A percentile compares a stretch with the other conserved stretches of the same genome.
Evolutionary conservation across 805 yeast species (phyloP).

Genomic region (Torulaspora franciscae): DNA sequence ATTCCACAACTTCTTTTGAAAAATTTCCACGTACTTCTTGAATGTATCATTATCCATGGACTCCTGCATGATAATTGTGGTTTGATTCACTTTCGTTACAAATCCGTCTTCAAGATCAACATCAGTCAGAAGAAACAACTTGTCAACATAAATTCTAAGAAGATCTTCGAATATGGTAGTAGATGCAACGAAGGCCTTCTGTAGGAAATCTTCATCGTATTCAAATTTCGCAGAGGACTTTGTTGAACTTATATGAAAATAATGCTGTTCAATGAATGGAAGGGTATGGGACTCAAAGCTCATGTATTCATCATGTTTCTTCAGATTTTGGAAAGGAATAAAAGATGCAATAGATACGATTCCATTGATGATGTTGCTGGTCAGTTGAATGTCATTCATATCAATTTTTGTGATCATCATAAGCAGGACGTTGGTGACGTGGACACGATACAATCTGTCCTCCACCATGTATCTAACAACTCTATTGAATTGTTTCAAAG

Average conservation of each 20-base stretch:
- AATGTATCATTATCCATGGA: conserved; percentile 57
- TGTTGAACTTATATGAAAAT: conserved; percentile 43
- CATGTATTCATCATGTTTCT: conserved; percentile 37
- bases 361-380: conserved; percentile 61
- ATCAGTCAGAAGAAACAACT: conserved; percentile 61
- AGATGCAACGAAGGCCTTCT: conserved; percentile 63
- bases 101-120: conserved; percentile 38
- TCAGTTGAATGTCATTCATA: conserved; percentile 74
- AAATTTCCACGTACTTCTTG: conserved; percentile 38
- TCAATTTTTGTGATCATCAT: conserved; percentile 78
- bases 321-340: conserved; percentile 64
- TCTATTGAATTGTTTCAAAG: conserved; percentile 61
- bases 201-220: conserved; percentile 44
- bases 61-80: conserved; percentile 49
- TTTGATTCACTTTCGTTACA: conserved; percentile 39
- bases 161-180: conserved; percentile 64
- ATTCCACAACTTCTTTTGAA: conserved; percentile 41
- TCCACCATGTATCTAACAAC: conserved; percentile 62
- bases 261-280: conserved; percentile 62
- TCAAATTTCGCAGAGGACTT: conserved; percentile 31
- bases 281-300: conserved; percentile 39
- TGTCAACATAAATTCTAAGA: conserved; percentile 50
- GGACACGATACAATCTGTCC: conserved; percentile 64
- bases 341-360: conserved; percentile 66
- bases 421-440: conserved; percentile 66